Evolutionary conservation across 2,329 filamentous ascomycete species (phyloP).

Genomic region (Epichloe glyceriae): DNA sequence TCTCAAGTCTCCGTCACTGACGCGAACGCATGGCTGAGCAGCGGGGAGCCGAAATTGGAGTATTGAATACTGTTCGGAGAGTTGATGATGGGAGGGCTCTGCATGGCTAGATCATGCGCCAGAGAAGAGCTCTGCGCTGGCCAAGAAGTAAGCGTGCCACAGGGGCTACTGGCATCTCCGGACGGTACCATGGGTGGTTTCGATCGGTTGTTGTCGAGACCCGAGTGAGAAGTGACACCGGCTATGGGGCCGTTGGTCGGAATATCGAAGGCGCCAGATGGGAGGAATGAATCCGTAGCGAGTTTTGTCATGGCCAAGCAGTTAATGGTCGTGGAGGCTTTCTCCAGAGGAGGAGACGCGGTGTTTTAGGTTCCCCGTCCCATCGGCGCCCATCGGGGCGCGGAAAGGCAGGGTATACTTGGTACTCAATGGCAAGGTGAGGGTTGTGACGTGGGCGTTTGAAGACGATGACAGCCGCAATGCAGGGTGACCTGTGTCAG

Average conservation of each 20-base stretch:
- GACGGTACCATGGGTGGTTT: background rate
- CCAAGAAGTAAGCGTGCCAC: background rate
- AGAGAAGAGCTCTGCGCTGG: background rate
- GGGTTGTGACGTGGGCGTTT: background rate
- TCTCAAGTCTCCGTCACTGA: background rate
- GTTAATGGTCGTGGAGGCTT: background rate
- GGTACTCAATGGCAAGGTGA: background rate
- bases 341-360: background rate
- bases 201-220: constrained; percentile 1
- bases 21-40: background rate
- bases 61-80: background rate
- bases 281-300: constrained; percentile 29
- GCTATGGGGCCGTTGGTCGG: constrained; percentile 12
- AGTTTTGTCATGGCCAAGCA: constrained; percentile 24
- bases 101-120: background rate
- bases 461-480: background rate
- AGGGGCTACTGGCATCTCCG: background rate
- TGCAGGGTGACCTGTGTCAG: background rate
- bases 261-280: constrained; percentile 23
- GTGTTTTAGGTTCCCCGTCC: constrained; percentile 2
- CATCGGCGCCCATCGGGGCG: background rate
- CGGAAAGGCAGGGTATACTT: background rate
- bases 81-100: constrained; percentile 1
- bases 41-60: background rate
- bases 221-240: constrained; percentile 3